These are phyloP conservation scores for Mucor velutinosus DNA, from an alignment of 371 early-diverging fungal genomes.

Conservation along the genomic window DNA sequence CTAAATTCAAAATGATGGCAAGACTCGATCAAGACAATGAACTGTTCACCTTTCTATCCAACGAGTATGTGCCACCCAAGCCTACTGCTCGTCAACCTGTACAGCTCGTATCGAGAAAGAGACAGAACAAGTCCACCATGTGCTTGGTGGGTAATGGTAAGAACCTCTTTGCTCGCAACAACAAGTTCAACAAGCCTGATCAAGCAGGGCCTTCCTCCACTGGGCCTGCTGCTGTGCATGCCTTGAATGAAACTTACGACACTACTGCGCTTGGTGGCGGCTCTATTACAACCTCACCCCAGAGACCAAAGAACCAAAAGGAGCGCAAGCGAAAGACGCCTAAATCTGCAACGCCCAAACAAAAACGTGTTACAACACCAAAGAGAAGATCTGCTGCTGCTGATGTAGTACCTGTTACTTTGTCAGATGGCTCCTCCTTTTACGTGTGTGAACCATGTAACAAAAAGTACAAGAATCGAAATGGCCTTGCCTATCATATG, in stretches of 20 bases:
- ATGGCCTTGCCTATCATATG: conserved; percentile 46
- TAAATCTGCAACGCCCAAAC: not conserved
- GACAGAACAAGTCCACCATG: conserved; percentile 12
- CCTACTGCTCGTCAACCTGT: not conserved
- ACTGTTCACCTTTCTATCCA: conserved; percentile 16
- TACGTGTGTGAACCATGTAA: conserved; percentile 50
- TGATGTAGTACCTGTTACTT: conserved; percentile 17
- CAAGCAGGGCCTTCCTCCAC: not conserved
- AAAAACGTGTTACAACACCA: conserved; percentile 6
- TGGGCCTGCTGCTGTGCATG: not conserved
- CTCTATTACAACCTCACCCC: not conserved
- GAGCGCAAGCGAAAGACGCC: conserved; percentile 6
- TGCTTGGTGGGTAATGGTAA: conserved; percentile 24
- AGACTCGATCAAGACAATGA: conserved; percentile 21
- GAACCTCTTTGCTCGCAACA: conserved; percentile 10
- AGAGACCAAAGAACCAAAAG: not conserved
- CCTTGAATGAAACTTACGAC: not conserved
- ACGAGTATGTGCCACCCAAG: conserved; percentile 11
- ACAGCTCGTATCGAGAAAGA: not conserved
- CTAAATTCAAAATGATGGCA: conserved; percentile 33
- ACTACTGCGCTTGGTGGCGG: not conserved
- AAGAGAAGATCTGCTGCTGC: conserved; percentile 19
- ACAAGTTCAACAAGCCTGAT: not conserved
- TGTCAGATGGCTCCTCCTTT: conserved; percentile 36
- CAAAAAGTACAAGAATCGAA: conserved; percentile 49